Evolutionary conservation across 106 monocot genomes (phyloP), one percentile per base, ranked within the genome.

Genomic region (Acorus gramineus): DNA sequence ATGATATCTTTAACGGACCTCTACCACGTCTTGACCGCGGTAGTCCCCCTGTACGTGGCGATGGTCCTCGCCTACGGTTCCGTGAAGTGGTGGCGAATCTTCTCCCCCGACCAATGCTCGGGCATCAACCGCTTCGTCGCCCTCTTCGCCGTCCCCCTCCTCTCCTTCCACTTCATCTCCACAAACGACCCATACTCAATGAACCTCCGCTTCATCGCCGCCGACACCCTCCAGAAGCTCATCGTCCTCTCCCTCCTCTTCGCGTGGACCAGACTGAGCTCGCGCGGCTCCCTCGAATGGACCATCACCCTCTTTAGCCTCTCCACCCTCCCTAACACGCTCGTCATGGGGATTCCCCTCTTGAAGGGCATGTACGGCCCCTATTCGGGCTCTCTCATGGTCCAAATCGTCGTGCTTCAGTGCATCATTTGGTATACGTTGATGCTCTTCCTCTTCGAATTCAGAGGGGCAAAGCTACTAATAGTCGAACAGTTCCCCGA

Each of bases 61-160:
- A 81, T 81, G 81, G 64, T 63, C 11, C 62, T 81, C 4, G 76
- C 81, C 54, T 81, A 81, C 68, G 76, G 72, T 14, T 76, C 76
- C 4, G 81, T 81, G 28, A 81, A 81, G 56, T 81, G 81, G 81
- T 81, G 81, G 81, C 47, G 61, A 44, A 81, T 81, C 72, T 81
- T 81, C 60, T 64, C 63, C 10, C 76, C 76, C 3, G 76, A 73
- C 68, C 81, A 81, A 60, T 81, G 81, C 72, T 72, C 76, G 54
- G 81, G 81, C 52, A 81, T 81, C 81, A 81, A 81, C 81, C 76
- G 81, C 44, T 81, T 81, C 72, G 81, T 81, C 11, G 81, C 81
- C 3, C 64, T 81, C 45, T 81, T 81, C 64, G 81, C 81, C 48
- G 81, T 81, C 59, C 81, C 81, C 2, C 72, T 81, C 14, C 72